Evolutionary conservation across 306 rosid genomes (phyloP), one percentile per base, ranked within the genome.

Genomic region (Prosopis cineraria): DNA sequence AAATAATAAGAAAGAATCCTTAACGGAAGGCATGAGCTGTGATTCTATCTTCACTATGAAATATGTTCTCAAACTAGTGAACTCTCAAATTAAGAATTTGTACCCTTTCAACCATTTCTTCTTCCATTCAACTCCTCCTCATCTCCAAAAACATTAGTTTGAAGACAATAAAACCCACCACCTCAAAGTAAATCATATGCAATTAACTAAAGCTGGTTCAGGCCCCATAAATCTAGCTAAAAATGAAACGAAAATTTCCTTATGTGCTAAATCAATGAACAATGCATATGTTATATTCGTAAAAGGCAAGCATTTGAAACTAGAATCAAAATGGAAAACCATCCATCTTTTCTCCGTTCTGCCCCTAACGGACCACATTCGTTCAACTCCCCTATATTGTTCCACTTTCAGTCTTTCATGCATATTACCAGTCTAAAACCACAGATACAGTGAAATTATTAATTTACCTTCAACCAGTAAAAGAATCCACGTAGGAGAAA

Each of bases 401-500:
- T 24, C 30, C n/a, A 20, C 60, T 53, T 20, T 20, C 6, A 0
- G 0, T 53, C 60, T 53, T 20, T 20, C 6, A 0, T 2, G 60
- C 22, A 8, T 34, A 34, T 53, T 53, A 53, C 22, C 60, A 53
- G 60, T 53, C 36, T 36, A 52, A 66, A 70, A 63, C 45, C 37
- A 1, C 30, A 81, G 79, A 82, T 7, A 39, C 53, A 30, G 70
- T 78, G 81, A 50, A 77, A 55, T 31, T 37, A 36, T 44, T 58
- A 64, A 81, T 86, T 84, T 68, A 94, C 98, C 86, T 88, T 14
- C 87, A 92, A 70, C 93, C 92, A 95, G 85, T 85, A 91, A 73
- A 83, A 47, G 73, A 91, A 92, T 68, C 93, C 98, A 55, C 98
- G 98, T 41, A 89, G 72, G 52, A 95, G 85, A 84, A 84, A 85